Evolutionary conservation across 331 rosid species (phyloP).

Genomic region (Erythrophleum ivorense): DNA sequence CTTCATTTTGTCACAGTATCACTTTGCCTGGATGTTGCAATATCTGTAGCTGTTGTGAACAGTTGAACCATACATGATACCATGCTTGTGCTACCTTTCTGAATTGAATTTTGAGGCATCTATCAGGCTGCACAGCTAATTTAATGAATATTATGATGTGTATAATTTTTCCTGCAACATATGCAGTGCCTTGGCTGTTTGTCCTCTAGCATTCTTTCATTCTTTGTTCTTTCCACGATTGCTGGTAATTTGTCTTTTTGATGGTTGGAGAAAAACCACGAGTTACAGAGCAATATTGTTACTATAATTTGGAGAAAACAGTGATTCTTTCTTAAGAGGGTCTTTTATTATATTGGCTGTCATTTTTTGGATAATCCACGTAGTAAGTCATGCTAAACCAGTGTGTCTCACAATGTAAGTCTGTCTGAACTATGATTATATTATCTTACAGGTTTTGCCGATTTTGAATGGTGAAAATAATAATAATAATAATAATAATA

Average conservation of each 20-base stretch:
- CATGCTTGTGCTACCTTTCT: slow-evolving; percentile 27
- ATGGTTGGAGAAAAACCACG: neutral
- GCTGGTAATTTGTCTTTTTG: neutral
- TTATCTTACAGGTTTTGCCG: neutral
- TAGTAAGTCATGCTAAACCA: neutral
- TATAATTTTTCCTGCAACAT: slow-evolving; percentile 12
- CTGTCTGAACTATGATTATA: neutral
- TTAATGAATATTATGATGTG: slow-evolving; percentile 11
- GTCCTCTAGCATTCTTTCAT: neutral
- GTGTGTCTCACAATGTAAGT: neutral
- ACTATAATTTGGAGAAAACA: neutral
- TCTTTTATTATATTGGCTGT: neutral
- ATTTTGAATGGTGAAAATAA: neutral
- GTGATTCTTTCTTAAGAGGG: neutral
- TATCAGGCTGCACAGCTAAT: slow-evolving; percentile 17
- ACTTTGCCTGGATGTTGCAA: neutral
- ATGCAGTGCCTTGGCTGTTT: slow-evolving; percentile 31
- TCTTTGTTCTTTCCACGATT: slow-evolving; percentile 14
- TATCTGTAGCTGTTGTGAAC: neutral
- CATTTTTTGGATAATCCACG: slow-evolving; percentile 1
- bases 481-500: no score
- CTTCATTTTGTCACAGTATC: slow-evolving; percentile 4
- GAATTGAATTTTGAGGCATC: slow-evolving; percentile 33
- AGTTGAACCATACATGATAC: slow-evolving; percentile 14
- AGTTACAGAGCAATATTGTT: neutral